Base-by-base conservation (phyloP, 768 basidiomycete species). In the Psilocybe sp. region DNA sequence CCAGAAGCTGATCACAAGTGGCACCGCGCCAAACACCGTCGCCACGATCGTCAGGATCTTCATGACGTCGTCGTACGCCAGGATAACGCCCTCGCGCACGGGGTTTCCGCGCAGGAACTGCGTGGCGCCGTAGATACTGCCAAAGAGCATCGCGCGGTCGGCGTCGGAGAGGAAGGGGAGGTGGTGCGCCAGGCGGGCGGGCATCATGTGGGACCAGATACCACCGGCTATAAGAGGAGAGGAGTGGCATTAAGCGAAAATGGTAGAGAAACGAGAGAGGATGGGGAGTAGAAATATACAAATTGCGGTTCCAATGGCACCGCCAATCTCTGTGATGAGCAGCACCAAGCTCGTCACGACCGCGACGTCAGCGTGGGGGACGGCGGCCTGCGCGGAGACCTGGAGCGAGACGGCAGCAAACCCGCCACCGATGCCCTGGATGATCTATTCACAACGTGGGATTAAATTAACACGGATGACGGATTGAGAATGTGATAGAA, bases 391-490 rank as follows among this genome's bases (percentile, higher is more conserved):
- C 3, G 85, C 79, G 28, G 76, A 79, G 34, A 84, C 81, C 59
- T 81, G 81, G 1, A 74, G 64, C 4, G 79, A 61, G 38, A 81
- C 69, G 7, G 78, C 77, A 3, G 85, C 84, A 49, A 89, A 74
- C 13, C 87, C 88, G 13, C 88, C 88, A 14, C 88, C 88, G 8
- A 84, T 68, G 41, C 87, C 88, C 66, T 89, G 87, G 13, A 91
- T 28, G 23, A 28, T 28, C 23, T 28, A 28, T 28, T 28, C 23
- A 28, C 7, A 7, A 28, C 7, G 23, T n/a, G n/a, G n/a, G n/a
- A n/a, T n/a, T 28, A 28, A 4, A 28, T 28, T 7, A 28, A 7
- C 23, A 28, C 7, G 23, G n/a, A n/a, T 28, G 23, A 7, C n/a
- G 23, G 23, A 7, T 3, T 28, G 23, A 28, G 4, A 28, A 28